Conservation (phyloP, 2,329 filamentous ascomycete genomes). For the Neofusicoccum kwambonambiense region DNA sequence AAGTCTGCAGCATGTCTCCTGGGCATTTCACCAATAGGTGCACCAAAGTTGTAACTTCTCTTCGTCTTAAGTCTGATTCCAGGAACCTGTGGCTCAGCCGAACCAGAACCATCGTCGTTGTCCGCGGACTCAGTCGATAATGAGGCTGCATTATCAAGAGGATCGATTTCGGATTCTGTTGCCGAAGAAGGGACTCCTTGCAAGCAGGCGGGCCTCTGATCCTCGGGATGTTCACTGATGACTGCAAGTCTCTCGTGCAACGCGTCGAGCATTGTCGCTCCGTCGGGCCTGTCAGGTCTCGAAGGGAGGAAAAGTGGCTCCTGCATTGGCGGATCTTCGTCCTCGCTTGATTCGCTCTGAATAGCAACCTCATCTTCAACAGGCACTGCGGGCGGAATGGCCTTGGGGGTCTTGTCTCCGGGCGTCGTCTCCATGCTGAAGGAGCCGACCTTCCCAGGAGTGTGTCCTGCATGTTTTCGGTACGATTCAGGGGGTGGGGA, state of each 20-base stretch:
- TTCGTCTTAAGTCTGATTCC: slow-evolving; percentile 35
- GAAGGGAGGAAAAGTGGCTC: slow-evolving; percentile 16
- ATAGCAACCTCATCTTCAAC: background rate
- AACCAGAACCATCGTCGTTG: slow-evolving; percentile 4
- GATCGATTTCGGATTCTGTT: slow-evolving; percentile 23
- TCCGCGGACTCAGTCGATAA: slow-evolving; percentile 24
- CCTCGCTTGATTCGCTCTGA: slow-evolving; percentile 21
- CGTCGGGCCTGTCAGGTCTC: slow-evolving; percentile 5
- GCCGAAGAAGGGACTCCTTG: slow-evolving; percentile 17
- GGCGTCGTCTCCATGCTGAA: slow-evolving; percentile 4
- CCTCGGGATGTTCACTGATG: slow-evolving; percentile 17
- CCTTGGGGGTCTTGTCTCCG: slow-evolving; percentile 14
- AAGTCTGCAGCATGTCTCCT: slow-evolving; percentile 14
- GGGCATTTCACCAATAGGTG: slow-evolving; percentile 29
- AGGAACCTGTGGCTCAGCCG: slow-evolving; percentile 24
- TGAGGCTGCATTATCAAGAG: slow-evolving; percentile 22
- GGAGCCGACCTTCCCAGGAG: slow-evolving; percentile 26
- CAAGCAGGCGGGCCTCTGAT: slow-evolving; percentile 22
- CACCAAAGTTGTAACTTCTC: slow-evolving; percentile 35
- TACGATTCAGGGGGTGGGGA: slow-evolving; percentile 37
- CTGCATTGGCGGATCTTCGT: slow-evolving; percentile 14
- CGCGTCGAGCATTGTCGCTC: background rate
- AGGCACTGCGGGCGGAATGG: background rate
- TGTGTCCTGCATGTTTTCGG: slow-evolving; percentile 37
- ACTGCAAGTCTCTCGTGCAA: slow-evolving; percentile 4